Conservation (phyloP, 148 eudicot species). For the Arbutus unedo region DNA sequence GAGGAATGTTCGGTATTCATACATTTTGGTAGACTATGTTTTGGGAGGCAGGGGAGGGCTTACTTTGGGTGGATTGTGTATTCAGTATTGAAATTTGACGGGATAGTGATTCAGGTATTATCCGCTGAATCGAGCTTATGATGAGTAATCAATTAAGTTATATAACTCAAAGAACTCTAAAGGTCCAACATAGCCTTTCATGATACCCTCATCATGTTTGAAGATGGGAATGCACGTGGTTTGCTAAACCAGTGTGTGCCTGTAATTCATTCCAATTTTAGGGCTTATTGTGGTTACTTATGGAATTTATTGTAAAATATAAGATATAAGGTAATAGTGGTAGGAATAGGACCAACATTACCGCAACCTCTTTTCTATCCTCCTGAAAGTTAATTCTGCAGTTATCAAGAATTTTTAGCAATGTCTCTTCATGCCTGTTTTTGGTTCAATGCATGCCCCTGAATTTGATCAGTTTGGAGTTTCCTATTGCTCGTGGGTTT, state of each 20-base stretch:
- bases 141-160: background rate
- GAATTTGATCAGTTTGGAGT: background rate
- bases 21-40: background rate
- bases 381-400: background rate
- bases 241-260: background rate
- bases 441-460: background rate
- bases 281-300: background rate
- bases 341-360: background rate
- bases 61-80: background rate
- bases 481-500: background rate
- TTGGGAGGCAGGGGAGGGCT: background rate
- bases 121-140: background rate
- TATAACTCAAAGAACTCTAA: background rate
- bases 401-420: background rate
- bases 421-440: background rate
- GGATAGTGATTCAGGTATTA: background rate
- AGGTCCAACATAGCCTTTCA: background rate
- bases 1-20: background rate
- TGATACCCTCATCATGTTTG: background rate
- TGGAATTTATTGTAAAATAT: background rate
- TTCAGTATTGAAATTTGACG: background rate
- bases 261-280: background rate
- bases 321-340: background rate
- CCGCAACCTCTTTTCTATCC: background rate
- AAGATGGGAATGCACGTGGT: background rate